Evolutionary conservation across 1,139 yeast species (phyloP).

Genomic region (Yamadazyma atlantica): DNA sequence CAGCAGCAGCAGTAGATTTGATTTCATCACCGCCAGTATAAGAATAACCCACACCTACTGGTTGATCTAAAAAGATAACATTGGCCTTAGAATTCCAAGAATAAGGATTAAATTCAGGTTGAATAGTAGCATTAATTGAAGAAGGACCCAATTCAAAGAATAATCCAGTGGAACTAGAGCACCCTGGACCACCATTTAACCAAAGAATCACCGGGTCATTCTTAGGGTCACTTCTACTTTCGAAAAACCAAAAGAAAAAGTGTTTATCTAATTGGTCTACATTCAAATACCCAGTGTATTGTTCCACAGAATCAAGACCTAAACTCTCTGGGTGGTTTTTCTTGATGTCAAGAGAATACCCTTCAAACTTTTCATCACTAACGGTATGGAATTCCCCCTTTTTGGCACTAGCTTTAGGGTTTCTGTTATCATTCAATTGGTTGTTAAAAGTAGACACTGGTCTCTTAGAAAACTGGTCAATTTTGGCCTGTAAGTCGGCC

Average conservation of each 20-base stretch:
- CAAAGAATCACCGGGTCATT: slow-evolving; percentile 85
- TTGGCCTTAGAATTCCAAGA: slow-evolving; percentile 91
- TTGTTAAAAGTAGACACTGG: slow-evolving; percentile 13
- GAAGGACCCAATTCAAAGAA: slow-evolving; percentile 91
- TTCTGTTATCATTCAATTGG: neutral
- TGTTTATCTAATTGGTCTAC: slow-evolving; percentile 60
- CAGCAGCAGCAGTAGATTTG: slow-evolving; percentile 66
- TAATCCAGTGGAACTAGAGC: slow-evolving; percentile 87
- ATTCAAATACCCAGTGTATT: slow-evolving; percentile 67
- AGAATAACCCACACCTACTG: slow-evolving; percentile 87
- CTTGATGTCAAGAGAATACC: slow-evolving; percentile 41
- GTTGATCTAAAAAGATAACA: slow-evolving; percentile 91
- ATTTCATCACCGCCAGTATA: slow-evolving; percentile 59
- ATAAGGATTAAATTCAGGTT: slow-evolving; percentile 73
- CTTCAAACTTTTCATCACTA: slow-evolving; percentile 25
- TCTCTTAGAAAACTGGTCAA: slow-evolving; percentile 19
- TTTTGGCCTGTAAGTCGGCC: slow-evolving; percentile 17
- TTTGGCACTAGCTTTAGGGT: neutral
- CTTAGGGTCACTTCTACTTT: slow-evolving; percentile 83
- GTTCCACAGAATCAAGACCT: slow-evolving; percentile 58
- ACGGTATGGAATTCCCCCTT: slow-evolving; percentile 21
- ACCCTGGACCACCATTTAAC: slow-evolving; percentile 93
- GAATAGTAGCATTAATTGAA: slow-evolving; percentile 60
- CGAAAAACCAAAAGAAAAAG: slow-evolving; percentile 87
- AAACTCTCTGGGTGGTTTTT: slow-evolving; percentile 41